phyloP scores from a whole-genome alignment of 306 rosid species.

The Lotus japonicus region DNA sequence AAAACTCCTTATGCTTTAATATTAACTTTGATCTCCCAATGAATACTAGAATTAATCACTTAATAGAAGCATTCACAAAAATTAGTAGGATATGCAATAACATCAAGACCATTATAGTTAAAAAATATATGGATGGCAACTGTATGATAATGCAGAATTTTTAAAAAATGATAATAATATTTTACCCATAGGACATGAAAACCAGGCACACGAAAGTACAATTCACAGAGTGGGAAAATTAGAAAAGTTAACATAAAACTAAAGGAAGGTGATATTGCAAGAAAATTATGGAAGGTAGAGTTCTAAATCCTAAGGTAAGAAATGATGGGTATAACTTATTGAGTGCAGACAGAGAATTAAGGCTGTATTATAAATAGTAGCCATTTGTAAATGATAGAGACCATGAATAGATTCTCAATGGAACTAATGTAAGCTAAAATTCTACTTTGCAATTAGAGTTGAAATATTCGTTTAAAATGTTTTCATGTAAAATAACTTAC shows the following conservation, averaged over 20 bases:
- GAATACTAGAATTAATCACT: not conserved
- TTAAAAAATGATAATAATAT: not conserved
- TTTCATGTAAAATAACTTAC: slow-evolving; percentile 44
- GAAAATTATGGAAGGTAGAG: not conserved
- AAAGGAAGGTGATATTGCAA: not conserved
- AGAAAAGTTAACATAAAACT: not conserved
- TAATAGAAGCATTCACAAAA: not conserved
- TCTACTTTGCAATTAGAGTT: slow-evolving; percentile 16
- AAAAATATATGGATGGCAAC: not conserved
- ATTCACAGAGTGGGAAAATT: not conserved
- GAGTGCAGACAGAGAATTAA: not conserved
- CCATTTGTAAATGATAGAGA: not conserved
- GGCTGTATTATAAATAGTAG: not conserved
- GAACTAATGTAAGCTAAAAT: not conserved
- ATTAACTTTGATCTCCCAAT: not conserved
- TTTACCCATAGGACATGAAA: slow-evolving; percentile 7
- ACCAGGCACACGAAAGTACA: not conserved
- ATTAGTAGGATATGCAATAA: too few relatives aligned
- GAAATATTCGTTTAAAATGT: not conserved
- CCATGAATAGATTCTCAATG: not conserved
- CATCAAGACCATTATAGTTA: not conserved
- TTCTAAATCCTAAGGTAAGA: not conserved
- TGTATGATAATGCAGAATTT: not conserved
- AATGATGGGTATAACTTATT: not conserved
- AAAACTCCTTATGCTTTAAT: not conserved